Evolutionary conservation across 2,329 filamentous ascomycete species (phyloP).

Genomic region (Fusarium poae): DNA sequence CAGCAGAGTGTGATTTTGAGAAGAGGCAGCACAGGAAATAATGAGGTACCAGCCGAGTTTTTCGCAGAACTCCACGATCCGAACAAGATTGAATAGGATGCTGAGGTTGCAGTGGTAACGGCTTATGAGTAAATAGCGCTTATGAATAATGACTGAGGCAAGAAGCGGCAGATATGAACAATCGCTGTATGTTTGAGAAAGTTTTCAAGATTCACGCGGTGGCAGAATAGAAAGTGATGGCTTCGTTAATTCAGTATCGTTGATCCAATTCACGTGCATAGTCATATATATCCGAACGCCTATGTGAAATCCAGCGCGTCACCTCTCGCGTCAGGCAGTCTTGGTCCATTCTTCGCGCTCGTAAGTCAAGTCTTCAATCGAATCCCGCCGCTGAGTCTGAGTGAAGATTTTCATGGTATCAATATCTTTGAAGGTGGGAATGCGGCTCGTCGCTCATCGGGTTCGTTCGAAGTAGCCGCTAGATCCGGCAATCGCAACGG

Average conservation of each 20-base stretch:
- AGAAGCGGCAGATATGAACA: background rate
- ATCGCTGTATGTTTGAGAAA: background rate
- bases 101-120: conserved; percentile 9
- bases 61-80: conserved; percentile 58
- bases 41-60: conserved; percentile 67
- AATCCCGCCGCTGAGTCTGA: conserved; percentile 14
- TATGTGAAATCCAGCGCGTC: conserved; percentile 39
- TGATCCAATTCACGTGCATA: conserved; percentile 45
- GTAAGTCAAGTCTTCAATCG: conserved; percentile 34
- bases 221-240: conserved; percentile 6
- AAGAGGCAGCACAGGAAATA: conserved; percentile 54
- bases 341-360: conserved; percentile 21
- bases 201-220: background rate
- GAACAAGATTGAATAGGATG: conserved; percentile 30
- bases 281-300: conserved; percentile 48
- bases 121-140: conserved; percentile 26
- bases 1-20: conserved; percentile 32
- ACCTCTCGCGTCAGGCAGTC: conserved; percentile 23
- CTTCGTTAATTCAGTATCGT: conserved; percentile 39
- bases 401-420: conserved; percentile 37
- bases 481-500: conserved; percentile 88
- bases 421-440: conserved; percentile 20
- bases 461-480: conserved; percentile 93
- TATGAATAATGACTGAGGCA: conserved; percentile 30
- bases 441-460: conserved; percentile 64